Conservation (phyloP, 129 eudicot genomes). For the Escallonia rubra region DNA sequence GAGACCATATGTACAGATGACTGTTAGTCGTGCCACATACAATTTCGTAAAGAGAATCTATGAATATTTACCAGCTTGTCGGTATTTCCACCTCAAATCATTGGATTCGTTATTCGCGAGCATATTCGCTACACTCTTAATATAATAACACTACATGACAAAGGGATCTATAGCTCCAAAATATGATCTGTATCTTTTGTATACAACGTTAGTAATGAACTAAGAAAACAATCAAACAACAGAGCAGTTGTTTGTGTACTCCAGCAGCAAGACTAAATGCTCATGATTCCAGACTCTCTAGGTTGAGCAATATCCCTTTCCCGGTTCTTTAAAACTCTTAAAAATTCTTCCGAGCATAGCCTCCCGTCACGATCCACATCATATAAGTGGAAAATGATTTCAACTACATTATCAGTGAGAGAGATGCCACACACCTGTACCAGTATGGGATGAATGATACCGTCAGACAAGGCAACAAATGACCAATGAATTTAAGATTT, state of each 20-base stretch:
- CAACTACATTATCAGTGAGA: conserved; percentile 57
- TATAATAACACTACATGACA: too few relatives aligned
- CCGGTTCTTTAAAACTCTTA: conserved; percentile 64
- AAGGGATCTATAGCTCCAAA: too few relatives aligned
- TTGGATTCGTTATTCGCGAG: too few relatives aligned
- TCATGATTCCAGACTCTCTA: conserved; percentile 47
- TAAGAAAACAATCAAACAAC: conserved; percentile 22
- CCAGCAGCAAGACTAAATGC: conserved; percentile 35
- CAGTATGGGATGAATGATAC: neutral
- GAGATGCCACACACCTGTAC: conserved; percentile 73
- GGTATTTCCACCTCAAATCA: too few relatives aligned
- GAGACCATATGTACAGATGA: too few relatives aligned
- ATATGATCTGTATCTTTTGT: too few relatives aligned
- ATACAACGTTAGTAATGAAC: neutral
- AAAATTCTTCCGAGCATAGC: conserved; percentile 61
- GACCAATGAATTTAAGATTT: too few relatives aligned
- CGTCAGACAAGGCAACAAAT: too few relatives aligned
- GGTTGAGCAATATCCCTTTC: conserved; percentile 63
- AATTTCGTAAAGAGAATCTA: too few relatives aligned
- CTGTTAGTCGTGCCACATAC: too few relatives aligned
- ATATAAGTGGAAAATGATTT: conserved; percentile 60
- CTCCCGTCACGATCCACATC: conserved; percentile 66
- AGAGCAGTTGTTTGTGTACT: conserved; percentile 11
- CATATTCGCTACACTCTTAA: too few relatives aligned
- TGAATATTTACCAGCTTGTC: too few relatives aligned